Percentiles rank a stretch among this genome's conserved stretches.
These are phyloP conservation scores for Heliamphora exappendiculata DNA, from an alignment of 148 eudicot genomes.

Conservation along the genomic window DNA sequence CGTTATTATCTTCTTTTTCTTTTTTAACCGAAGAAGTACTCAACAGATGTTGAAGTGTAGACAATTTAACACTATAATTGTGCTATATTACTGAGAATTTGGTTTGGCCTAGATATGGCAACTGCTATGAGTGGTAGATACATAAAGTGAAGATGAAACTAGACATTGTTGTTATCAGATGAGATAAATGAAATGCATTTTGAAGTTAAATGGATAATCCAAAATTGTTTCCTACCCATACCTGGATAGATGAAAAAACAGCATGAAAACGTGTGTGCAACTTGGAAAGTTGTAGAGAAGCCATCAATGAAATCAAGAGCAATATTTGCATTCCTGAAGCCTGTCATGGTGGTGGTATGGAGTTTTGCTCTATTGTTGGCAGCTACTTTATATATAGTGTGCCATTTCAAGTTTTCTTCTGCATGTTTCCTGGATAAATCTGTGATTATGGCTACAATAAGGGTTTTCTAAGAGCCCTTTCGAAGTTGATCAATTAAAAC, in stretches of 20 bases:
- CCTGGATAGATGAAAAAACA: background rate
- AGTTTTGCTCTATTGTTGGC: background rate
- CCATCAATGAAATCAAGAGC: background rate
- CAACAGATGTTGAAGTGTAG: background rate
- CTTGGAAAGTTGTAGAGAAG: background rate
- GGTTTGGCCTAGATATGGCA: background rate
- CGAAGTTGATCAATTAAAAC: background rate
- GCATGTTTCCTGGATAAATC: background rate
- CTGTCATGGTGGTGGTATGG: background rate
- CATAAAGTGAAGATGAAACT: constrained; percentile 1
- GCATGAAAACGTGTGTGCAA: background rate
- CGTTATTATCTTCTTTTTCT: no score
- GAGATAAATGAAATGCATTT: background rate
- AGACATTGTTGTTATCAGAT: background rate
- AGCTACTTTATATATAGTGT: background rate
- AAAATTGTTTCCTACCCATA: background rate
- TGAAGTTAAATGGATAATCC: background rate
- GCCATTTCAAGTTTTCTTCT: background rate
- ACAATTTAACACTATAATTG: background rate
- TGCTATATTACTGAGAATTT: background rate
- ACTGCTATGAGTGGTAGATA: background rate
- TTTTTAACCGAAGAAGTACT: background rate
- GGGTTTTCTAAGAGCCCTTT: background rate
- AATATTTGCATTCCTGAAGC: background rate
- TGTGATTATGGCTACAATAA: background rate